Evolutionary conservation across 2,329 filamentous ascomycete genomes (phyloP).

Genomic region (Aureobasidium leucospermi): DNA sequence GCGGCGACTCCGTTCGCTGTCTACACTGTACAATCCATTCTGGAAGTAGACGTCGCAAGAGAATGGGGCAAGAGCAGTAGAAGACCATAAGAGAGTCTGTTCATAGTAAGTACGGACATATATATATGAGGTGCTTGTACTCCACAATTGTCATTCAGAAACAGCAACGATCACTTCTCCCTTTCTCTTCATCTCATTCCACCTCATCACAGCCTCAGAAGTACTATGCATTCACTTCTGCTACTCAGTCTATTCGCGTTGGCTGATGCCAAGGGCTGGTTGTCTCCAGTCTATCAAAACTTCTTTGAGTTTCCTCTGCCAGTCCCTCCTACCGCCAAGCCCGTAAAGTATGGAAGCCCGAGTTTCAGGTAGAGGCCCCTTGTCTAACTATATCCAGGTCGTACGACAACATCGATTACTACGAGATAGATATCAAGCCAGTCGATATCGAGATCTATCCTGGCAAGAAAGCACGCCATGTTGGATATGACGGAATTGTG

Average conservation of each 20-base stretch:
- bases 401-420: constrained; percentile 36
- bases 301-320: not conserved
- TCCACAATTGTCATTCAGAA: not conserved
- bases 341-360: not conserved
- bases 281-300: not conserved
- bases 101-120: not conserved
- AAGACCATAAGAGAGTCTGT: not conserved
- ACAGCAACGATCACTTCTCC: not conserved
- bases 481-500: constrained; percentile 46
- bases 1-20: not conserved
- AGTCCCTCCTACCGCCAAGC: not conserved
- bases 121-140: not conserved
- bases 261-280: not conserved
- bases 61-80: not conserved
- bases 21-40: not conserved
- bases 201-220: not conserved
- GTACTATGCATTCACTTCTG: not conserved
- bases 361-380: not conserved
- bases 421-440: constrained; percentile 36
- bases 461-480: constrained; percentile 29
- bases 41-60: not conserved
- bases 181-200: not conserved
- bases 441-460: constrained; percentile 37
- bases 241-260: not conserved
- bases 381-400: not conserved